These are phyloP conservation scores for Staphylotrichum longicolle DNA, from an alignment of 495 filamentous ascomycete genomes.

Conservation along the genomic window DNA sequence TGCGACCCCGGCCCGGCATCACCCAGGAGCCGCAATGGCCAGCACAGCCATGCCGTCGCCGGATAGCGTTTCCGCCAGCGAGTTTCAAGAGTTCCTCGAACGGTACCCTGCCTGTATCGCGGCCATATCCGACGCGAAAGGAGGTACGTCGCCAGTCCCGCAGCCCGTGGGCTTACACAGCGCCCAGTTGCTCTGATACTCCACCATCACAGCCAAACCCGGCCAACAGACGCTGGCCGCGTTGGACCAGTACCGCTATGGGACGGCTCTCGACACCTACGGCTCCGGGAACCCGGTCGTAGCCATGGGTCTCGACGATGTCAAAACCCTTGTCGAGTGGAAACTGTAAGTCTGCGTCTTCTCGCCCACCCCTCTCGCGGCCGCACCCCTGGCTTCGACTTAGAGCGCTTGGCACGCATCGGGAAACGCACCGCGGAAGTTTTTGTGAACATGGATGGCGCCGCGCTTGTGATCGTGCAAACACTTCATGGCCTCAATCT, in stretches of 20 bases:
- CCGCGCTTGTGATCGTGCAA: conserved; percentile 5
- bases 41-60: conserved; percentile 28
- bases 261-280: conserved; percentile 42
- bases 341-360: conserved; percentile 58
- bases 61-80: conserved; percentile 35
- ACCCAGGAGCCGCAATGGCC: conserved; percentile 31
- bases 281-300: conserved; percentile 26
- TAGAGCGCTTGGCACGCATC: neutral
- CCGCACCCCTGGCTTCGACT: too few species aligned
- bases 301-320: conserved; percentile 42
- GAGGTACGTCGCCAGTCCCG: conserved; percentile 29
- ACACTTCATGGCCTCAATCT: too few species aligned
- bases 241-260: conserved; percentile 50
- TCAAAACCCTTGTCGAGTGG: conserved; percentile 66
- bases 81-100: conserved; percentile 35
- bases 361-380: neutral
- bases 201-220: conserved; percentile 34
- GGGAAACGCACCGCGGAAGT: conserved; percentile 2
- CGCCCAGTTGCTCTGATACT: conserved; percentile 11
- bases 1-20: conserved; percentile 27
- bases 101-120: conserved; percentile 42
- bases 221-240: conserved; percentile 46
- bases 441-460: neutral
- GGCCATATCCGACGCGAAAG: conserved; percentile 42
- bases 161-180: neutral